These are phyloP conservation scores for Hypoxylon sp. DNA, from an alignment of 2,329 filamentous ascomycete species.

Conservation along the genomic window DNA sequence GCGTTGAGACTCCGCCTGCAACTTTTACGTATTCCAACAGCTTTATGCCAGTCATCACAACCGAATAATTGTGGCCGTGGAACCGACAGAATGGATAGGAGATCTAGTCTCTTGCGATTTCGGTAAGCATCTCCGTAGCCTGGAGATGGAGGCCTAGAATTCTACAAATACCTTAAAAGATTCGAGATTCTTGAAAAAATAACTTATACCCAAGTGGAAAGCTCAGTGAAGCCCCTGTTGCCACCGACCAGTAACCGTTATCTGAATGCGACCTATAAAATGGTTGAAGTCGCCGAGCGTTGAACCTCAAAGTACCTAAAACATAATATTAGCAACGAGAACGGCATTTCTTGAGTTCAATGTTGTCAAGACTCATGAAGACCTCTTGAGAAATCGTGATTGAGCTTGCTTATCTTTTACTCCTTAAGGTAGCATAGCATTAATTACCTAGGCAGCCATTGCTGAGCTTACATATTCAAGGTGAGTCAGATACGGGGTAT, in stretches of 20 bases:
- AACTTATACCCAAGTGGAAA: background rate
- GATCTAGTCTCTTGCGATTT: constrained; percentile 17
- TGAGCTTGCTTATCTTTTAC: background rate
- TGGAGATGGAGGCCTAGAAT: constrained; percentile 8
- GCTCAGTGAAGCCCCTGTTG: background rate
- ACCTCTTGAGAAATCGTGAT: background rate
- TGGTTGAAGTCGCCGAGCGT: background rate
- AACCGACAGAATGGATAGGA: constrained; percentile 37
- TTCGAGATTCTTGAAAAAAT: constrained; percentile 7
- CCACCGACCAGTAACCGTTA: background rate
- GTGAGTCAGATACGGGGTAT: constrained; percentile 20
- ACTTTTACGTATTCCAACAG: constrained; percentile 15
- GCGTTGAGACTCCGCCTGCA: constrained; percentile 25
- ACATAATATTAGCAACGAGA: background rate
- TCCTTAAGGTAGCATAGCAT: background rate
- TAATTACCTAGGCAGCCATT: background rate
- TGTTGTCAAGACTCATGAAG: background rate
- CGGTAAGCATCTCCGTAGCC: background rate
- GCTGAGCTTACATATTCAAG: constrained; percentile 2
- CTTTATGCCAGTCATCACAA: constrained; percentile 27
- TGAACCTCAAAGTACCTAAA: background rate
- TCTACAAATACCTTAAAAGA: background rate
- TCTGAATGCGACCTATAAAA: background rate
- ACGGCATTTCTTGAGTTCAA: background rate
- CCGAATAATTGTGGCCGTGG: constrained; percentile 9